These are phyloP conservation scores for Aspergillus hiratsukae DNA, from an alignment of 2,329 filamentous ascomycete genomes.

Conservation along the genomic window DNA sequence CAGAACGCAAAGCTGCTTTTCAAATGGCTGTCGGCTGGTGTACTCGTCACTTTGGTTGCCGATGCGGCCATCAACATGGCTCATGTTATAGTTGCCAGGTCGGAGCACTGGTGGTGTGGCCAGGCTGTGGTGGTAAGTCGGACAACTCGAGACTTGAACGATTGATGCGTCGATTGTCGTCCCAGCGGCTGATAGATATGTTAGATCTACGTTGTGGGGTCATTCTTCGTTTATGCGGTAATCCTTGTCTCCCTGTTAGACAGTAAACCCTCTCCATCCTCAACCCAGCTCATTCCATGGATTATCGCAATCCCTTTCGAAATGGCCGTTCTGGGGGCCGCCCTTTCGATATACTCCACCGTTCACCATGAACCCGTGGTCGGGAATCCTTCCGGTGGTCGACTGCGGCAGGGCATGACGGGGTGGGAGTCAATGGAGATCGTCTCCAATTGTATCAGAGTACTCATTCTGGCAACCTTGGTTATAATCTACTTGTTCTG, in stretches of 20 bases:
- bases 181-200: slow-evolving; percentile 4
- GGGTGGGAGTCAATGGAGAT: slow-evolving; percentile 40
- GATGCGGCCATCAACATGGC: slow-evolving; percentile 69
- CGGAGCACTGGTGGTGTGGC: slow-evolving; percentile 76
- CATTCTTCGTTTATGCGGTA: slow-evolving; percentile 82
- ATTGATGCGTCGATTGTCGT: neutral
- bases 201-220: slow-evolving; percentile 79
- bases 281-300: slow-evolving; percentile 79
- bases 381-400: slow-evolving; percentile 45
- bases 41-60: slow-evolving; percentile 69
- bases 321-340: slow-evolving; percentile 63
- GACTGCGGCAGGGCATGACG: slow-evolving; percentile 38
- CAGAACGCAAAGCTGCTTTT: slow-evolving; percentile 67
- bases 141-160: neutral
- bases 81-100: slow-evolving; percentile 64
- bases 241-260: slow-evolving; percentile 84
- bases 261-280: slow-evolving; percentile 72
- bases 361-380: slow-evolving; percentile 61
- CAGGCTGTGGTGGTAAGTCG: slow-evolving; percentile 67
- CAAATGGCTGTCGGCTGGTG: slow-evolving; percentile 65
- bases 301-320: slow-evolving; percentile 67
- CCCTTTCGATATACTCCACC: slow-evolving; percentile 63
- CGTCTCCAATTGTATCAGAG: slow-evolving; percentile 60
- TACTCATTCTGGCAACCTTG: slow-evolving; percentile 61
- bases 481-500: slow-evolving; percentile 55